These are phyloP conservation scores for Carpinus viminea DNA, from an alignment of 306 rosid genomes.

Conservation along the genomic window DNA sequence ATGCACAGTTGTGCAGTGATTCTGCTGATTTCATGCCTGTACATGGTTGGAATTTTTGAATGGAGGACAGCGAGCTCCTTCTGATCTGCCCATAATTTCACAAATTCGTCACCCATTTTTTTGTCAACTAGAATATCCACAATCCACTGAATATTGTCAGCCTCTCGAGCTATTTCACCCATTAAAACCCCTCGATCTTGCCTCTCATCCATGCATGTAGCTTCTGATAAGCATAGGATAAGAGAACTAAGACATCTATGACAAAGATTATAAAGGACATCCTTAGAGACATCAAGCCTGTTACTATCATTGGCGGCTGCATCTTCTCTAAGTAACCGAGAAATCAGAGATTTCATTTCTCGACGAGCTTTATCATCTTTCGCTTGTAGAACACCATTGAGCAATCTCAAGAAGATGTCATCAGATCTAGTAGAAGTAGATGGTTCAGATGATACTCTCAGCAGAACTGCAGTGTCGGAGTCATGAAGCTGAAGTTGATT, in stretches of 20 bases:
- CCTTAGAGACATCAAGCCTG: slow-evolving; percentile 72
- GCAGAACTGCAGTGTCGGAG: slow-evolving; percentile 49
- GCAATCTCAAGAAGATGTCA: slow-evolving; percentile 50
- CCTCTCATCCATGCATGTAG: slow-evolving; percentile 37
- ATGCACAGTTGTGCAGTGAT: slow-evolving; percentile 82
- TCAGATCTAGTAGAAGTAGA: slow-evolving; percentile 55
- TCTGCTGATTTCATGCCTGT: slow-evolving; percentile 78
- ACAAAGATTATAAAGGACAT: slow-evolving; percentile 69
- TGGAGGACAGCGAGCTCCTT: slow-evolving; percentile 78
- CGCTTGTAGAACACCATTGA: slow-evolving; percentile 75
- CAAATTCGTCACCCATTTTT: slow-evolving; percentile 78
- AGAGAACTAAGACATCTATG: slow-evolving; percentile 73
- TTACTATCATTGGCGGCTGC: slow-evolving; percentile 35
- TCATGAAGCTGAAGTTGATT: slow-evolving; percentile 62
- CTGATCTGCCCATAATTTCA: slow-evolving; percentile 90
- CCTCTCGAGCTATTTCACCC: slow-evolving; percentile 80
- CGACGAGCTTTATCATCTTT: slow-evolving; percentile 86
- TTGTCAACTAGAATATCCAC: slow-evolving; percentile 66
- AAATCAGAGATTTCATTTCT: slow-evolving; percentile 72
- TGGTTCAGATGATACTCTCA: slow-evolving; percentile 63
- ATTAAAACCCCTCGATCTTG: slow-evolving; percentile 61
- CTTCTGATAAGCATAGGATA: slow-evolving; percentile 64
- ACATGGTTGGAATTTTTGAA: slow-evolving; percentile 64
- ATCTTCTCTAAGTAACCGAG: slow-evolving; percentile 71
- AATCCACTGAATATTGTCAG: slow-evolving; percentile 88